Conservation (phyloP, 176 grass and related monocot genomes). For the Lolium multiflorum region DNA sequence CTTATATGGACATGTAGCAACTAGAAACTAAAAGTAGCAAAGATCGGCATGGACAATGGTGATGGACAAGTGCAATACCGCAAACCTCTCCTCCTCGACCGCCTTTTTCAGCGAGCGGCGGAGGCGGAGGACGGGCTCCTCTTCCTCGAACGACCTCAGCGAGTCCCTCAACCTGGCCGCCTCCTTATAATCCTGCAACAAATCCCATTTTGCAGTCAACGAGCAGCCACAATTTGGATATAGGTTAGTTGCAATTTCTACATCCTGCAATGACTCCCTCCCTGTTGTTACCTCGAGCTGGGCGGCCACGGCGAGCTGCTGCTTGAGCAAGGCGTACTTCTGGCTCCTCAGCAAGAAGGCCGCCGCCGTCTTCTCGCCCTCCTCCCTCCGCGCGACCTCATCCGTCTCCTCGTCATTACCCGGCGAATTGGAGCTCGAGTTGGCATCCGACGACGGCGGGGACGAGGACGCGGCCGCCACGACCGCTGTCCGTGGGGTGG, state of each 20-base stretch:
- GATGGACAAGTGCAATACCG: conserved; percentile 45
- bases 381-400: conserved; percentile 29
- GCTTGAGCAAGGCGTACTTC: conserved; percentile 78
- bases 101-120: conserved; percentile 62
- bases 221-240: conserved; percentile 28
- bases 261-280: background rate
- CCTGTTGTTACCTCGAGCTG: conserved; percentile 63
- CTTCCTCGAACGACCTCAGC: conserved; percentile 71
- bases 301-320: conserved; percentile 76
- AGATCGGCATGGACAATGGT: background rate
- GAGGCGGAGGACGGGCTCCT: conserved; percentile 69
- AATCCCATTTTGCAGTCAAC: conserved; percentile 16
- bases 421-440: conserved; percentile 48
- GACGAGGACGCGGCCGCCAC: conserved; percentile 42
- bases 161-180: conserved; percentile 77
- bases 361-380: conserved; percentile 43
- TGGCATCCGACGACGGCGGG: conserved; percentile 45
- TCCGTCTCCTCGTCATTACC: conserved; percentile 44
- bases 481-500: conserved; percentile 20
- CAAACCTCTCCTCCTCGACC: conserved; percentile 68
- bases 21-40: background rate
- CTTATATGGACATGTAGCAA: background rate
- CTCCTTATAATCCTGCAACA: conserved; percentile 81
- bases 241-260: background rate
- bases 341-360: conserved; percentile 67